Percentiles rank a stretch among this genome's conserved stretches.
Conservation (phyloP, 495 filamentous ascomycete species). For the Aspergillus taichungensis region DNA sequence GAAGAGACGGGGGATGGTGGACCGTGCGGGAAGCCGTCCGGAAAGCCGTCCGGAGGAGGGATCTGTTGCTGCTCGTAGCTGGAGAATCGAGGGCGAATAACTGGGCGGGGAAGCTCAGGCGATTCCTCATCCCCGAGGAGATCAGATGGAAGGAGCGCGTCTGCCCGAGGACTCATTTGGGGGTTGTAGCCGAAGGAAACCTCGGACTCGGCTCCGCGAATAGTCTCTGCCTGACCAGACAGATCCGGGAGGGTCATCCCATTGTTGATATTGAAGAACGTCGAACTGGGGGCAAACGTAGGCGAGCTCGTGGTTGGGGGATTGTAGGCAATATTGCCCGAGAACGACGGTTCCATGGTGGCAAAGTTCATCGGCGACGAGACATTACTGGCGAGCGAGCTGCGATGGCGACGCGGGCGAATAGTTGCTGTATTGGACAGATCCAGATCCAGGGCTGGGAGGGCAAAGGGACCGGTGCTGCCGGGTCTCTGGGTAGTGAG, state of each 20-base stretch:
- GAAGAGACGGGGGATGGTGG: slow-evolving; percentile 68
- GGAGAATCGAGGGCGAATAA: slow-evolving; percentile 30
- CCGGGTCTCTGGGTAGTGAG: slow-evolving; percentile 35
- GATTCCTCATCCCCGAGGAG: slow-evolving; percentile 71
- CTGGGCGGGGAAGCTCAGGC: slow-evolving; percentile 40
- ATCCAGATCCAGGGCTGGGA: slow-evolving; percentile 37
- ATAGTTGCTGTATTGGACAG: slow-evolving; percentile 32
- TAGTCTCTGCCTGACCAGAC: slow-evolving; percentile 30
- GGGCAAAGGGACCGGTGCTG: slow-evolving; percentile 34
- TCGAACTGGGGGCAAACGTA: slow-evolving; percentile 35
- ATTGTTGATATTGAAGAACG: slow-evolving; percentile 55
- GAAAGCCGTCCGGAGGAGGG: slow-evolving; percentile 3
- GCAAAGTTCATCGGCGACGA: slow-evolving; percentile 39
- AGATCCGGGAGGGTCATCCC: slow-evolving; percentile 39
- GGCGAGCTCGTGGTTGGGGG: slow-evolving; percentile 40
- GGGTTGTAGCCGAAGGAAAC: slow-evolving; percentile 45
- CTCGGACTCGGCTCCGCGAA: slow-evolving; percentile 33
- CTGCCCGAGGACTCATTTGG: slow-evolving; percentile 75
- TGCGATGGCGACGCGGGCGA: slow-evolving; percentile 40
- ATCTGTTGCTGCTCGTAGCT: slow-evolving; percentile 27
- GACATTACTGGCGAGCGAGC: slow-evolving; percentile 40
- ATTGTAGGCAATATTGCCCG: slow-evolving; percentile 33
- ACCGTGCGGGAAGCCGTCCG: slow-evolving; percentile 37
- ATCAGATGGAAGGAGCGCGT: slow-evolving; percentile 68
- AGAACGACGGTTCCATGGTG: slow-evolving; percentile 28